Conservation (phyloP, 2,329 filamentous ascomycete genomes). For the Aspergillus melleus region DNA sequence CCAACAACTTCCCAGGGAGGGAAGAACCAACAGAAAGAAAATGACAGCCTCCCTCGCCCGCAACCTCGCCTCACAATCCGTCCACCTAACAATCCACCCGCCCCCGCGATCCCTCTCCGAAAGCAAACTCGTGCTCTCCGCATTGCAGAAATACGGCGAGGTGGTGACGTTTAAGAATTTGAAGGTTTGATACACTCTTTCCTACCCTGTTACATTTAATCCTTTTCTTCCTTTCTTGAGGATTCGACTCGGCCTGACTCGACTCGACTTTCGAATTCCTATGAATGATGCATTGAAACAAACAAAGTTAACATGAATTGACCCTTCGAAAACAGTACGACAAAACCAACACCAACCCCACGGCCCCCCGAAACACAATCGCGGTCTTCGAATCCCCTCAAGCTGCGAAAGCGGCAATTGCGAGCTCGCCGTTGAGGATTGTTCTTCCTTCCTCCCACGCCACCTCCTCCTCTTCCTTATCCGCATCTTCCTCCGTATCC, state of each 20-base stretch:
- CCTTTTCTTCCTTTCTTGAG: no score
- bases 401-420: conserved; percentile 34
- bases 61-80: conserved; percentile 23
- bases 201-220: neutral
- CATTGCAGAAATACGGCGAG: conserved; percentile 44
- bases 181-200: conserved; percentile 24
- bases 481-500: conserved; percentile 11
- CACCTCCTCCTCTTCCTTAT: neutral
- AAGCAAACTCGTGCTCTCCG: conserved; percentile 35
- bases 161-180: conserved; percentile 40
- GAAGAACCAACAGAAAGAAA: conserved; percentile 7
- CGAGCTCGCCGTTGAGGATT: conserved; percentile 33
- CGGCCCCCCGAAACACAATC: conserved; percentile 23
- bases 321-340: conserved; percentile 30
- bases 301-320: neutral
- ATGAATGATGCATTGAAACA: no score
- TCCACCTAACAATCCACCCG: conserved; percentile 33
- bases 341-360: conserved; percentile 23
- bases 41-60: conserved; percentile 14
- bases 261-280: no score
- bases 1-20: conserved; percentile 8
- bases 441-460: conserved; percentile 9
- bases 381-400: conserved; percentile 40
- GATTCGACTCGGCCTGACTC: no score
- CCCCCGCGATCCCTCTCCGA: conserved; percentile 32